Evolutionary conservation across 495 filamentous ascomycete species (phyloP), one percentile per base, ranked within the genome.

Genomic region (Viridothelium virens): DNA sequence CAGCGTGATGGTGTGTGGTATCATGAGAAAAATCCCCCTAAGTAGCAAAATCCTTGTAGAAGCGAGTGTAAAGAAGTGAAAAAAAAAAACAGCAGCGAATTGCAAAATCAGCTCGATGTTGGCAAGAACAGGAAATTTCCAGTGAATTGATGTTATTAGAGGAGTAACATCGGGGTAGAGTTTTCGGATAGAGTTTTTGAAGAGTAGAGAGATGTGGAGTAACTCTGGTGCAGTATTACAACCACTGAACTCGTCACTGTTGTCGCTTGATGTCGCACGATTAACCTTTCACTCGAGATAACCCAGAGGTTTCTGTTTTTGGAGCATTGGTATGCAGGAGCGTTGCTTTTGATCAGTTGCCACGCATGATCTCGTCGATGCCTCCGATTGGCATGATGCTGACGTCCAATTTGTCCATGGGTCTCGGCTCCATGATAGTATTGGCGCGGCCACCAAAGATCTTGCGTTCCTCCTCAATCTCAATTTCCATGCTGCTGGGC

Each of bases 1-100:
- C 53, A 59, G 53, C 53, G 53, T 59, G 53, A 59, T 44, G 41
- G n/a, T 59, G 48, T 46, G 16, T 53, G 53, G 53, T 59, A 59
- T 59, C 53, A 59, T 59, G 53, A 36, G 14, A 59, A 33, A 59
- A 59, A 59, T 34, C 36, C 31, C 11, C 53, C 1, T 18, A 18
- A 53, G 48, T 59, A 18, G 11, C 11, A 59, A 59, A 59, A 34
- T 18, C 53, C 5, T 33, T 59, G 53, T 53, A 59, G 53, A 59
- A 59, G 18, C 53, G 53, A 59, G 53, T 36, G 53, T 59, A 59
- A 18, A 59, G 53, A 59, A 59, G 53, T 36, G 53, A 59, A 59
- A 7, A 34, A 36, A 59, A 31, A 36, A 59, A 3, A 14, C 53
- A 59, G 18, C 48, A 53, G 7, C 14, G 53, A 33, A 59, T 34